A percentile compares a stretch with the other conserved stretches of the same genome.
Evolutionary conservation across 345 rosid species (phyloP).

Genomic region (Syzygium aromaticum): DNA sequence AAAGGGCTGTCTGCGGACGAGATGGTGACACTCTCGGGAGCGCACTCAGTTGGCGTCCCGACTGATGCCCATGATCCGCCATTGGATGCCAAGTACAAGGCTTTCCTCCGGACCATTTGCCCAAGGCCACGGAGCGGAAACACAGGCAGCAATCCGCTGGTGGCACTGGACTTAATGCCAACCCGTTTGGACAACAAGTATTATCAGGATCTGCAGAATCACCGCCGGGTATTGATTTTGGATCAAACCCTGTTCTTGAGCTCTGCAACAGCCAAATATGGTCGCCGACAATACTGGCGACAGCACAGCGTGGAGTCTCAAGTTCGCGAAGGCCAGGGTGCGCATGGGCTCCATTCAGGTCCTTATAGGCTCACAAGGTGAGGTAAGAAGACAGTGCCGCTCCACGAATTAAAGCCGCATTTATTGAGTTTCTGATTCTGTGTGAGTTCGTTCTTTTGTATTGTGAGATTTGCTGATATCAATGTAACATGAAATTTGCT

Average conservation of each 20-base stretch:
- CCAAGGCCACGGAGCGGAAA: background rate
- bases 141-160: background rate
- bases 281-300: background rate
- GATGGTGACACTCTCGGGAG: constrained; percentile 23
- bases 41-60: constrained; percentile 12
- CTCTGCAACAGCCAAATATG: background rate
- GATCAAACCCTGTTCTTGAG: background rate
- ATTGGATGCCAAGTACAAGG: background rate
- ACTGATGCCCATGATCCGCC: constrained; percentile 5
- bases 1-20: constrained; percentile 10
- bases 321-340: constrained; percentile 14
- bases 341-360: constrained; percentile 14
- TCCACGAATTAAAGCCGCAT: background rate
- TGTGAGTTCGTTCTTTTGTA: background rate
- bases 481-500: background rate
- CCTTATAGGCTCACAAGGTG: constrained; percentile 8
- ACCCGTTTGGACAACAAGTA: background rate
- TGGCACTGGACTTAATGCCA: background rate
- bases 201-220: constrained; percentile 1
- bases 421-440: background rate
- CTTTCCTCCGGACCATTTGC: constrained; percentile 3
- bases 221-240: background rate
- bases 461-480: background rate
- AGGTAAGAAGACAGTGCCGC: constrained; percentile 7
- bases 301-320: background rate